Evolutionary conservation across 2,329 filamentous ascomycete genomes (phyloP).

Genomic region (Aaosphaeria arxii): DNA sequence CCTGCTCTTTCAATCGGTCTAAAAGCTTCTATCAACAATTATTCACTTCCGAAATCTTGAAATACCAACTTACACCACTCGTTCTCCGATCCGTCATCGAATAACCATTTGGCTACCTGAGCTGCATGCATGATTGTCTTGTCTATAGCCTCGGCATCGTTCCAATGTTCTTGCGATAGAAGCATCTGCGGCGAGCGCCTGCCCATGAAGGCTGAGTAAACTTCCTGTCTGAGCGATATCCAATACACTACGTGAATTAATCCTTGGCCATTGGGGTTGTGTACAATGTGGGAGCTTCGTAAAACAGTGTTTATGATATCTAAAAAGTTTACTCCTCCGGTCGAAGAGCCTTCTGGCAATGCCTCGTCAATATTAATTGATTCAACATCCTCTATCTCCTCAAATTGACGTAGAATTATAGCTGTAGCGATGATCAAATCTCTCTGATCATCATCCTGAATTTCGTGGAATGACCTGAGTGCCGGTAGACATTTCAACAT

Average conservation of each 20-base stretch:
- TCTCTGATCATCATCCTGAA: neutral
- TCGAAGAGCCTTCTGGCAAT: neutral
- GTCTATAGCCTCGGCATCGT: neutral
- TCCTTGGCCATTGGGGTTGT: neutral
- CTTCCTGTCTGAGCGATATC: constrained; percentile 1
- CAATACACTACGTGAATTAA: neutral
- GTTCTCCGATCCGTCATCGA: neutral
- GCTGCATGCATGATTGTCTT: neutral
- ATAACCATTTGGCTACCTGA: constrained; percentile 1
- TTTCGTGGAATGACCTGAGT: neutral
- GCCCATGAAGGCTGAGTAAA: neutral
- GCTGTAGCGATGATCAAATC: constrained; percentile 2
- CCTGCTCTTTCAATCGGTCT: neutral
- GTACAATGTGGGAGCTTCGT: neutral
- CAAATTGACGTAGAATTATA: constrained; percentile 1
- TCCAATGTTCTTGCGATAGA: neutral
- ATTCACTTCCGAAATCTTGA: neutral
- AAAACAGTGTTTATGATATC: neutral
- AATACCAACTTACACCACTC: neutral
- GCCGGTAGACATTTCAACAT: constrained; percentile 1
- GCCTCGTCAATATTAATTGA: neutral
- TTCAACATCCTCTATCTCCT: neutral
- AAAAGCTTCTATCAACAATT: neutral
- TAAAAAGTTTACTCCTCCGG: neutral
- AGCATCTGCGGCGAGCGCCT: neutral